Base-by-base conservation (phyloP, 2,329 filamentous ascomycete species). In the Fusarium sp. region DNA sequence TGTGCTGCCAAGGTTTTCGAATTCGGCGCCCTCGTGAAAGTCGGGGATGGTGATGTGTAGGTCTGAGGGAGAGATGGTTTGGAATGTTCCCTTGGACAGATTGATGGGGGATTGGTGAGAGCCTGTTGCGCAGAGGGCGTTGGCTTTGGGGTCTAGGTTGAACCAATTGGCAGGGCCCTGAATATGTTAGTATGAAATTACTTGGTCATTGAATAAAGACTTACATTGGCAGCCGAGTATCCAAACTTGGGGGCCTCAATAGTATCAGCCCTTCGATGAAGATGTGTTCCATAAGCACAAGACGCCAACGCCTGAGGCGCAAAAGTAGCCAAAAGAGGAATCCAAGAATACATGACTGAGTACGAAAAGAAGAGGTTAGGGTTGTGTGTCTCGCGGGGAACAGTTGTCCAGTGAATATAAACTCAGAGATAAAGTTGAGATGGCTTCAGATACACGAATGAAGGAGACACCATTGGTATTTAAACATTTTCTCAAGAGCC, bases 51-150 rank as follows among this genome's bases (percentile, higher is more conserved):
- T 65, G 69, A 79, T 69, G 1, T 64, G 52, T 18, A 85, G 74
- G 16, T 72, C 70, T 2, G 72, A 68, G 57, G 82, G 80, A 67
- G 72, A 56, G 7, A 75, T 59, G 2, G 66, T 51, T 7, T 51
- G 69, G 78, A 74, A 82, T 71, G 71, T 54, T 1, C 70, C 70
- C 2, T 67, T 46, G 7, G 69, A 78, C 67, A 89, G 77, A 75
- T 88, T 83, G 75, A 90, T 88, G 56, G 87, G 87, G 1, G 86
- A 88, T 76, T 89, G 87, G 55, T 81, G 77, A 16, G 70, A 80
- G 37, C 87, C 86, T 4, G 74, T 77, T 41, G 81, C 82, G 74
- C 87, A 89, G 13, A 79, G 75, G 12, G 75, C 74, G 75, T 87
- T 87, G 25, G 67, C 67, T 18, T 79, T 77, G 13, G 70, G 63